These are phyloP conservation scores for Curvularia verruculosa DNA, from an alignment of 2,329 filamentous ascomycete genomes.

Conservation along the genomic window DNA sequence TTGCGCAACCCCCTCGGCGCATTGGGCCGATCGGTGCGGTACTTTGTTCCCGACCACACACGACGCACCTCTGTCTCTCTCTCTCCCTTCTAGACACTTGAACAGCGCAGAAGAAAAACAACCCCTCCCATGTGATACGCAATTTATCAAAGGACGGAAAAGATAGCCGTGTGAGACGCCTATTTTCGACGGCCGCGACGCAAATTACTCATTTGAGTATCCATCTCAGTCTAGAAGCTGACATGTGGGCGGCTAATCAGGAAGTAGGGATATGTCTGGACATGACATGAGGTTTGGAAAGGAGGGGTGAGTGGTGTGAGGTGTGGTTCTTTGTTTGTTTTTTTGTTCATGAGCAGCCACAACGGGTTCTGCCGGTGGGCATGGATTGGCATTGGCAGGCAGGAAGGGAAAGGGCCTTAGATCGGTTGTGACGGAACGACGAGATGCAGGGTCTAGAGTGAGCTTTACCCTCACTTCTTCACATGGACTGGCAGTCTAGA, in stretches of 20 bases:
- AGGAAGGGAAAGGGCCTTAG: background rate
- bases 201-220: slow-evolving; percentile 9
- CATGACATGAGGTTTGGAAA: too few species aligned
- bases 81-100: too few species aligned
- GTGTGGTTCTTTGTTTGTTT: background rate
- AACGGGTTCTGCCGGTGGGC: background rate
- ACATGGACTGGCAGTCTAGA: background rate
- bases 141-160: slow-evolving; percentile 1
- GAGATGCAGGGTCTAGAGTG: background rate
- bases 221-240: background rate
- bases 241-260: background rate
- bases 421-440: background rate
- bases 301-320: too few species aligned
- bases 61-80: too few species aligned
- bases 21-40: background rate
- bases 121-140: background rate
- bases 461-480: background rate
- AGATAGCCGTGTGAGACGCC: slow-evolving; percentile 10
- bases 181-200: slow-evolving; percentile 3
- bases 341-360: background rate
- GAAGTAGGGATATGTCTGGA: background rate
- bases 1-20: background rate
- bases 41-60: background rate
- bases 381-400: background rate
- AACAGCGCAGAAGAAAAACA: too few species aligned